A percentile compares a stretch with the other conserved stretches of the same genome.
phyloP scores from a whole-genome alignment of 2,329 filamentous ascomycete species.

The Aureobasidium sp. region DNA sequence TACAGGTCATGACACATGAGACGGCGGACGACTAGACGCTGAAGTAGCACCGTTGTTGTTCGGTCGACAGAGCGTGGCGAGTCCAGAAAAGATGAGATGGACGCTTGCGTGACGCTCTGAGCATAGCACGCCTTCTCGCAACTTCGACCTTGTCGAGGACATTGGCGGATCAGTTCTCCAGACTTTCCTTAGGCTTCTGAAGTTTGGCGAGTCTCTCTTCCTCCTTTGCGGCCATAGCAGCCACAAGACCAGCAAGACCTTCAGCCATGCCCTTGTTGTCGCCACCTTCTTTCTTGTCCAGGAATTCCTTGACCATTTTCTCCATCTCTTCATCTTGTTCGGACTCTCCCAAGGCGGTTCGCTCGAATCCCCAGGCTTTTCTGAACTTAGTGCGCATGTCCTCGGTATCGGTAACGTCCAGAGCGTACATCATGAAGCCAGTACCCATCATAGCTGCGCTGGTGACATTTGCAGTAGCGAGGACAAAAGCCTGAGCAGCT shows the following conservation, averaged over 20 bases:
- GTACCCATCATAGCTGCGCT: conserved; percentile 65
- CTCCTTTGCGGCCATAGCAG: conserved; percentile 17
- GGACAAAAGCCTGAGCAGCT: conserved; percentile 71
- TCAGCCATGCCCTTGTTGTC: conserved; percentile 27
- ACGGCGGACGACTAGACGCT: neutral
- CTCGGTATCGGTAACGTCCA: conserved; percentile 55
- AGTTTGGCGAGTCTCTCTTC: conserved; percentile 20
- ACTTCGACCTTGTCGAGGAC: neutral
- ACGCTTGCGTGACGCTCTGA: neutral
- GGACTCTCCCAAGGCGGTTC: conserved; percentile 32
- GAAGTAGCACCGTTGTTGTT: too few species aligned
- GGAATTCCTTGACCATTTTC: conserved; percentile 41
- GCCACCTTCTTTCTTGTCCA: conserved; percentile 41
- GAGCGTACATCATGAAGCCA: conserved; percentile 66
- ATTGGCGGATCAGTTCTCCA: neutral
- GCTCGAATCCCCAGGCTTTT: conserved; percentile 49
- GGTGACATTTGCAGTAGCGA: conserved; percentile 79
- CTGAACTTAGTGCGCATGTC: conserved; percentile 52
- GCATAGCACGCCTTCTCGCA: neutral
- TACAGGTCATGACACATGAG: conserved; percentile 21
- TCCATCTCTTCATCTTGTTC: conserved; percentile 46
- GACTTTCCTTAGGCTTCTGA: conserved; percentile 11
- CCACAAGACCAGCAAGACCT: conserved; percentile 14
- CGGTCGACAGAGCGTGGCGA: neutral
- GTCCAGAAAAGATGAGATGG: too few species aligned